Evolutionary conservation across 257 asterid species (phyloP).

Genomic region (Solanum stenotomum): DNA sequence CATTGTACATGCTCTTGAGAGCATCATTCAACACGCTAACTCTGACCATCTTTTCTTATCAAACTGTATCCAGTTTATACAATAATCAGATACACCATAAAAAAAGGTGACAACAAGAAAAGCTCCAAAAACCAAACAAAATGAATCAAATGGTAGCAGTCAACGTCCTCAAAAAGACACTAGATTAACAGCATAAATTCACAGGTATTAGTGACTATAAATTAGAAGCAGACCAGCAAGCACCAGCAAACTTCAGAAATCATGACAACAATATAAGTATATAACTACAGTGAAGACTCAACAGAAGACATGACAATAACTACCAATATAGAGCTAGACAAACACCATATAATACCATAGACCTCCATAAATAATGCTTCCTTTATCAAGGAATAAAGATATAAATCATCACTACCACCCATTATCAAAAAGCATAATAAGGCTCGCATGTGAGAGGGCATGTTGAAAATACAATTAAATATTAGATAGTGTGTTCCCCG

Average conservation of each 20-base stretch:
- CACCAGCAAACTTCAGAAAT: background rate
- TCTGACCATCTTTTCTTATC: background rate
- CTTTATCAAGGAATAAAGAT: background rate
- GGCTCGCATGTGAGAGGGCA: too few species aligned
- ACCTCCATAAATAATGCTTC: background rate
- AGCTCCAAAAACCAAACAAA: background rate
- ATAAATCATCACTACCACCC: background rate
- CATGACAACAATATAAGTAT: background rate
- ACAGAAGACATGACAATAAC: background rate
- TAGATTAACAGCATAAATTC: background rate
- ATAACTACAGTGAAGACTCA: background rate
- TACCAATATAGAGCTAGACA: background rate
- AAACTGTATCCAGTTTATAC: background rate
- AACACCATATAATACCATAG: background rate
- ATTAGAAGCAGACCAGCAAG: background rate
- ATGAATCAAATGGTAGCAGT: background rate
- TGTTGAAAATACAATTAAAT: background rate
- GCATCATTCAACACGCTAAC: background rate
- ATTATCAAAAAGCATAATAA: background rate
- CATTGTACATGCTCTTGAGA: background rate
- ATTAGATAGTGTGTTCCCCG: too few species aligned
- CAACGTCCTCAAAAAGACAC: background rate
- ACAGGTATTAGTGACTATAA: background rate
- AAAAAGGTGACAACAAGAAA: background rate
- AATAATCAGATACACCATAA: background rate